These are phyloP conservation scores for Fusarium circinatum DNA, from an alignment of 2,329 filamentous ascomycete species.

Conservation along the genomic window DNA sequence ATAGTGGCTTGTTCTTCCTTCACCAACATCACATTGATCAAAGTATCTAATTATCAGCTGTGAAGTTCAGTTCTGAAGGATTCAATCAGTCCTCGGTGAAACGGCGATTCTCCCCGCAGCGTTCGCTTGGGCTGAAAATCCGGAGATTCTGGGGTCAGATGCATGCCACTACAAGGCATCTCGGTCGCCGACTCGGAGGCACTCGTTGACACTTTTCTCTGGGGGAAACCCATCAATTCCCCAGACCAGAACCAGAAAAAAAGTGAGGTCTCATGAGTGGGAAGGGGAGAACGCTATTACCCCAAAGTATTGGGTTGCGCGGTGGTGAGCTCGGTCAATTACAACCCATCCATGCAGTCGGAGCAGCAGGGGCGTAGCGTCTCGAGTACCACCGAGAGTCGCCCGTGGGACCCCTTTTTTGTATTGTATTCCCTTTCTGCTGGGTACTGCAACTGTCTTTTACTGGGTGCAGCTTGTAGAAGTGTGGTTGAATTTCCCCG, in stretches of 20 bases:
- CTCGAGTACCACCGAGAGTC: constrained; percentile 50
- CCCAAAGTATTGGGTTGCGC: constrained; percentile 23
- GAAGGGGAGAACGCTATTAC: constrained; percentile 5
- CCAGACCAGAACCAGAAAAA: constrained; percentile 2
- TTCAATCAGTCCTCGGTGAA: neutral
- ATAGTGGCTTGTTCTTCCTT: constrained; percentile 10
- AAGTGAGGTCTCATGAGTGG: neutral
- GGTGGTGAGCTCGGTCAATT: constrained; percentile 44
- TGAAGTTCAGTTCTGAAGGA: neutral
- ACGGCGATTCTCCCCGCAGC: constrained; percentile 29
- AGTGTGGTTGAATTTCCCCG: constrained; percentile 29
- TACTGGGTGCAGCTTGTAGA: neutral
- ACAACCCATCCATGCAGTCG: constrained; percentile 41
- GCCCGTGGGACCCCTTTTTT: constrained; percentile 35
- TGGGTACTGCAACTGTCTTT: neutral
- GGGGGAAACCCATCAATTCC: constrained; percentile 14
- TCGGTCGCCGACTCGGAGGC: constrained; percentile 41
- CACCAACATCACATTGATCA: neutral
- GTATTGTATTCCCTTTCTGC: neutral
- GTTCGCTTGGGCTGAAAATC: constrained; percentile 17
- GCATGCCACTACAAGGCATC: constrained; percentile 15
- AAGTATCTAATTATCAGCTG: neutral
- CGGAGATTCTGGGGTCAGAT: constrained; percentile 33
- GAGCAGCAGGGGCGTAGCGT: constrained; percentile 41
- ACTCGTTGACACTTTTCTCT: constrained; percentile 29